These are phyloP conservation scores for Podaxis sp. DNA, from an alignment of 768 basidiomycete species.

Conservation along the genomic window DNA sequence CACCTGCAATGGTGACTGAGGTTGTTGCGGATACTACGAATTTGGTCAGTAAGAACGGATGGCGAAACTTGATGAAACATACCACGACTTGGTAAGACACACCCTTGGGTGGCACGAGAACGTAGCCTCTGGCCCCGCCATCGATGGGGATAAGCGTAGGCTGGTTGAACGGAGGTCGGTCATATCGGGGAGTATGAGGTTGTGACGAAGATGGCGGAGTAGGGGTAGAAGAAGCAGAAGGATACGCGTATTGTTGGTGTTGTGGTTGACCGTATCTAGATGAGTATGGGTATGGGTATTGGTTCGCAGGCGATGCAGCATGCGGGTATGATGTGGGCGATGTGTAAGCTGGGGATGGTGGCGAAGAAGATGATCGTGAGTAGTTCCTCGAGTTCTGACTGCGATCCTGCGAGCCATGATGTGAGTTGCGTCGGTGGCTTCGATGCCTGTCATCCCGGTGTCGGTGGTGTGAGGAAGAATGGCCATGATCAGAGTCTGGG, in stretches of 20 bases:
- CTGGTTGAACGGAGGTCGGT: not conserved
- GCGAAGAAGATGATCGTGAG: constrained; percentile 1
- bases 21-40: not conserved
- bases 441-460: not conserved
- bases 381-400: constrained; percentile 1
- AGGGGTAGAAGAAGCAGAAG: not conserved
- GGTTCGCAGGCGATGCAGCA: not conserved
- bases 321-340: not conserved
- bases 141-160: not conserved
- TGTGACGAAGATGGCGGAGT: not conserved
- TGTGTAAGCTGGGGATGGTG: not conserved
- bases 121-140: constrained; percentile 1
- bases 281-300: not conserved
- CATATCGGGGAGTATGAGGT: not conserved
- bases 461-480: not conserved
- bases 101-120: not conserved
- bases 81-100: constrained; percentile 9
- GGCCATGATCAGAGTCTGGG: not conserved
- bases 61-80: not conserved
- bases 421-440: not conserved
- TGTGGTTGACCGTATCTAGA: not conserved
- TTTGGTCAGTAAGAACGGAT: not conserved
- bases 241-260: not conserved
- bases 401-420: not conserved
- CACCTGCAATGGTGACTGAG: not conserved